These are phyloP conservation scores for Botrytis hyacinthi DNA, from an alignment of 2,329 filamentous ascomycete genomes.

Conservation along the genomic window DNA sequence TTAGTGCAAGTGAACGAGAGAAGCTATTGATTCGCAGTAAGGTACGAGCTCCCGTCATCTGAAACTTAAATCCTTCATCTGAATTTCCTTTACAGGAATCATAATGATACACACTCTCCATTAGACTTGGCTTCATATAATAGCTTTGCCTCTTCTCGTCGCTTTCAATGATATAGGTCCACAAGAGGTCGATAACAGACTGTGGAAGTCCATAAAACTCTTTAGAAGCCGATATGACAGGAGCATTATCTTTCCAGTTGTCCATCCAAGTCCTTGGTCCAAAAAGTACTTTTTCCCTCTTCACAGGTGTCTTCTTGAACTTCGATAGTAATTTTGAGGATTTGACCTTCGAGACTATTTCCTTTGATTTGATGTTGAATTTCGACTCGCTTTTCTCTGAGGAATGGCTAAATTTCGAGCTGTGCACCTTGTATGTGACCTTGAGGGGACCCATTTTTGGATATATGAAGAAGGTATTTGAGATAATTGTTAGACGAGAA, in stretches of 20 bases:
- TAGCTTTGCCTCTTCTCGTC: not conserved
- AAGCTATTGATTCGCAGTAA: not conserved
- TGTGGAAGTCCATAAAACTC: not conserved
- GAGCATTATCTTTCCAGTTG: not conserved
- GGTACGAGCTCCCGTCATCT: not conserved
- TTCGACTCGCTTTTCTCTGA: not conserved
- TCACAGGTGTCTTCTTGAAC: too few relatives aligned
- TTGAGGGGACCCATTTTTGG: not conserved
- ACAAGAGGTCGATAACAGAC: not conserved
- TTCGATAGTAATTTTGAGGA: not conserved
- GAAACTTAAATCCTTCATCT: not conserved
- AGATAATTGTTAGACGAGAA: not conserved
- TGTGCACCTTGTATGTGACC: not conserved
- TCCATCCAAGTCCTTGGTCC: not conserved
- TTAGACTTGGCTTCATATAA: not conserved
- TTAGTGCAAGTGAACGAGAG: not conserved
- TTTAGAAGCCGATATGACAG: not conserved
- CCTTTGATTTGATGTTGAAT: not conserved
- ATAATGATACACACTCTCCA: not conserved
- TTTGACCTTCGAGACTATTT: not conserved
- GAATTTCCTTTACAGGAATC: not conserved
- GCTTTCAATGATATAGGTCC: not conserved
- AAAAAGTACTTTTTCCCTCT: too few relatives aligned
- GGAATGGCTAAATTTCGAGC: rapidly evolving
- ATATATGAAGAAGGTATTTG: not conserved